phyloP scores from a whole-genome alignment of 139 green algal species.

The Auxenochlorella pyrenoidosa region DNA sequence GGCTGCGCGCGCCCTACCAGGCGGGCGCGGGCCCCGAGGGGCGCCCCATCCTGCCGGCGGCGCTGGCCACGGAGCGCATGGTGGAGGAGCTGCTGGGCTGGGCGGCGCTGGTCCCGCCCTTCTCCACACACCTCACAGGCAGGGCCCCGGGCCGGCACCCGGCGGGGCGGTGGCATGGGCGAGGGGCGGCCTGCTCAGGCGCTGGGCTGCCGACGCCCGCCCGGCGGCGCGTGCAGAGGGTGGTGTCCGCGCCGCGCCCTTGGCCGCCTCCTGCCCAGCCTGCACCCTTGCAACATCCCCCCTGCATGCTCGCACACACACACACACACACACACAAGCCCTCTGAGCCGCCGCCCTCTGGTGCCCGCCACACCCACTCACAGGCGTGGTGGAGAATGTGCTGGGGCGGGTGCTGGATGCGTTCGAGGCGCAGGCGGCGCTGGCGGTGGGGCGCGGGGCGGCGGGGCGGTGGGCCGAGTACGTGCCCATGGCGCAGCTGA shows the following conservation, averaged over 20 bases:
- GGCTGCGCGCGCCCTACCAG: constrained; percentile 36
- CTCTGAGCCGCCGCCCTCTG: neutral
- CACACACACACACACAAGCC: too few species aligned
- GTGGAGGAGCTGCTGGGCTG: constrained; percentile 64
- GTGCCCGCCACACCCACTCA: neutral
- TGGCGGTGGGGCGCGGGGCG: constrained; percentile 9
- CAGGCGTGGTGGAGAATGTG: constrained; percentile 74
- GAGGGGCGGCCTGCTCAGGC: too few species aligned
- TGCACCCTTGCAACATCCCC: neutral
- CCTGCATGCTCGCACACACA: too few species aligned
- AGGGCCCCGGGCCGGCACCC: neutral
- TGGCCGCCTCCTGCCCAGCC: too few species aligned
- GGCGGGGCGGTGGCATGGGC: too few species aligned
- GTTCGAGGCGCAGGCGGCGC: constrained; percentile 35
- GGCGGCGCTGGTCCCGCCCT: constrained; percentile 48
- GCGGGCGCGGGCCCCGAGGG: constrained; percentile 4
- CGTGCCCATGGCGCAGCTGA: constrained; percentile 51
- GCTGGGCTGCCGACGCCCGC: too few species aligned
- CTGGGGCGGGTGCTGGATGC: constrained; percentile 70
- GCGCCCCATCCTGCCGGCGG: constrained; percentile 63
- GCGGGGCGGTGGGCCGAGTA: constrained; percentile 39
- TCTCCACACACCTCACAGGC: constrained; percentile 41
- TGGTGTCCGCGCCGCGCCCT: too few species aligned
- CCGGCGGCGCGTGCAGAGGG: too few species aligned
- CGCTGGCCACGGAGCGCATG: constrained; percentile 57